Evolutionary conservation across 2,329 filamentous ascomycete species (phyloP).

Genomic region (Rasamsonia emersonii): DNA sequence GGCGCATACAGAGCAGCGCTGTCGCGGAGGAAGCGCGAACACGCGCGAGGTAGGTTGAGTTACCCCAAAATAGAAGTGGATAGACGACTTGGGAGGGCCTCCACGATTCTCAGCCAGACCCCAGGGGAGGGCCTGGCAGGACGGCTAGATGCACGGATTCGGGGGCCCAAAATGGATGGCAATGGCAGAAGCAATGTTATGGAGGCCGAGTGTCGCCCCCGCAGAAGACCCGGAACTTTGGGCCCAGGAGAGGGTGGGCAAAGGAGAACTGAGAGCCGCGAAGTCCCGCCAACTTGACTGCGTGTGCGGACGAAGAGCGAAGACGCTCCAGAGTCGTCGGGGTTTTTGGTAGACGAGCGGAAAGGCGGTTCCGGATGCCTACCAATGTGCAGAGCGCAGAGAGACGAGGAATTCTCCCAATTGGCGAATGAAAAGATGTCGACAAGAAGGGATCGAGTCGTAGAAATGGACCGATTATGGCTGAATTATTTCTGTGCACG

Average conservation of each 20-base stretch:
- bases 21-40: constrained; percentile 5
- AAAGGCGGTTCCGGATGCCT: constrained; percentile 1
- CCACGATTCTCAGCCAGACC: constrained; percentile 35
- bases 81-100: constrained; percentile 21
- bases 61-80: constrained; percentile 8
- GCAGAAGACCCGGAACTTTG: constrained; percentile 86
- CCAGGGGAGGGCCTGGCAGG: constrained; percentile 33
- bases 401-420: no score
- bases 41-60: no score
- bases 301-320: constrained; percentile 34
- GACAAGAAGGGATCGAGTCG: no score
- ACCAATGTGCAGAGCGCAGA: no score
- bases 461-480: no score
- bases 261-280: constrained; percentile 62
- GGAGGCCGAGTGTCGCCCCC: constrained; percentile 96
- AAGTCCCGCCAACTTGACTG: constrained; percentile 92
- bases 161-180: constrained; percentile 9
- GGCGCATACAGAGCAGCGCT: constrained; percentile 5
- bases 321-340: constrained; percentile 32
- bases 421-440: no score
- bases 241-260: constrained; percentile 83
- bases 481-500: no score
- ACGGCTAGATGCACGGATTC: constrained; percentile 28
- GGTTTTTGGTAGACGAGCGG: constrained; percentile 2
- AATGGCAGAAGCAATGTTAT: constrained; percentile 60